Percentiles rank a stretch among this genome's conserved stretches.
These are phyloP conservation scores for Podospora conica DNA, from an alignment of 495 filamentous ascomycete species.

Conservation along the genomic window DNA sequence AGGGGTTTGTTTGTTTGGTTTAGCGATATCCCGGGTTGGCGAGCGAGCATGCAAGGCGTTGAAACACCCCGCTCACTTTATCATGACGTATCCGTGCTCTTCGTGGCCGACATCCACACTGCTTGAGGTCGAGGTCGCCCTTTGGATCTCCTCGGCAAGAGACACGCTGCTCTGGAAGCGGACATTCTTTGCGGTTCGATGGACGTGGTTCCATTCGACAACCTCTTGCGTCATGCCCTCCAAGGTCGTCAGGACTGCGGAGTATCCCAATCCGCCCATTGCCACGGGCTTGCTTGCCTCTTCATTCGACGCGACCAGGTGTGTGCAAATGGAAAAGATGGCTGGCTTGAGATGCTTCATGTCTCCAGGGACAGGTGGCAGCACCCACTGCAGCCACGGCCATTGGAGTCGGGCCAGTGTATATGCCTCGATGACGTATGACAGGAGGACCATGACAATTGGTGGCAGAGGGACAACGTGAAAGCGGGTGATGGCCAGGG, in stretches of 20 bases:
- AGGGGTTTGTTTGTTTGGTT: neutral
- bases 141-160: conserved; percentile 36
- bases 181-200: conserved; percentile 15
- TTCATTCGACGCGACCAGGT: conserved; percentile 44
- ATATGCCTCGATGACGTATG: conserved; percentile 48
- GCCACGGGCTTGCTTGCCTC: conserved; percentile 37
- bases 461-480: conserved; percentile 32
- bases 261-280: conserved; percentile 48
- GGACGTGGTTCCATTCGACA: conserved; percentile 46
- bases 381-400: conserved; percentile 34
- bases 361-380: conserved; percentile 39
- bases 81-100: neutral
- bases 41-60: neutral
- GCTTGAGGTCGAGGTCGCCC: conserved; percentile 14
- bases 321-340: conserved; percentile 48
- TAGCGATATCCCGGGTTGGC: neutral
- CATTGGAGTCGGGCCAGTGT: conserved; percentile 35
- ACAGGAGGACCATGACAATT: conserved; percentile 40
- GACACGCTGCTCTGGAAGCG: conserved; percentile 35
- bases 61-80: neutral
- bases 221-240: conserved; percentile 51
- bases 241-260: conserved; percentile 44
- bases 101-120: neutral
- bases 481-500: conserved; percentile 29
- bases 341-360: conserved; percentile 48